A percentile compares a stretch with the other conserved stretches of the same genome.
These are phyloP conservation scores for Debaryomyces robertsiae DNA, from an alignment of 1,139 yeast species.

Conservation along the genomic window DNA sequence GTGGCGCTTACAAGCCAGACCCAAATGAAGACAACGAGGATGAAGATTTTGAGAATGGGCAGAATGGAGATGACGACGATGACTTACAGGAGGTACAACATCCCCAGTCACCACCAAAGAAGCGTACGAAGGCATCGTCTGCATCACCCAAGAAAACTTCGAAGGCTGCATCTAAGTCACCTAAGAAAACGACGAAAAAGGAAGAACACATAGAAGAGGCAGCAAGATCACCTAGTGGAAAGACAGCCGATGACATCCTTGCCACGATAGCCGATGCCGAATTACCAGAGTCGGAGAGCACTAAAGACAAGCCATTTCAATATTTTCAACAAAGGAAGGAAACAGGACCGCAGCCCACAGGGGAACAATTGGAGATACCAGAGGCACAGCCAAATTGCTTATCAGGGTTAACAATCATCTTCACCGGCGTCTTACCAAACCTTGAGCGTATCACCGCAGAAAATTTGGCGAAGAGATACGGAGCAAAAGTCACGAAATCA, in stretches of 20 bases:
- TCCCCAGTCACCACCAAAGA: constrained; percentile 13
- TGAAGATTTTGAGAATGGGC: constrained; percentile 10
- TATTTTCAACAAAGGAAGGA: constrained; percentile 53
- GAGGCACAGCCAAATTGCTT: constrained; percentile 82
- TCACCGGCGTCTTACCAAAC: constrained; percentile 86
- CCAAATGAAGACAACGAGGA: constrained; percentile 21
- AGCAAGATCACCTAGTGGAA: constrained; percentile 17
- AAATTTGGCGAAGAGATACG: constrained; percentile 76
- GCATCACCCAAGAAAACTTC: constrained; percentile 14
- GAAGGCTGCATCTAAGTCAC: constrained; percentile 11
- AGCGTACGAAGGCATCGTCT: constrained; percentile 12
- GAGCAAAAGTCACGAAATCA: constrained; percentile 91
- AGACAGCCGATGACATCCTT: constrained; percentile 56
- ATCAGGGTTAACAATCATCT: constrained; percentile 85
- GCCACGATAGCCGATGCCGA: constrained; percentile 69
- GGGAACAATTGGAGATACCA: constrained; percentile 52
- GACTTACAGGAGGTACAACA: constrained; percentile 13
- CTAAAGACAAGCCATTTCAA: constrained; percentile 52
- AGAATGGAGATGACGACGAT: constrained; percentile 17
- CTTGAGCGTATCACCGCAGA: constrained; percentile 79
- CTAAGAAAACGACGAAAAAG: constrained; percentile 15
- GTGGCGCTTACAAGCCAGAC: constrained; percentile 16
- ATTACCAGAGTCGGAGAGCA: constrained; percentile 52
- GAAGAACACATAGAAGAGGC: constrained; percentile 12
- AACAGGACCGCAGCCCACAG: constrained; percentile 28